A percentile compares a stretch with the other conserved stretches of the same genome.
Evolutionary conservation across 2,329 filamentous ascomycete species (phyloP).

Genomic region (Aspergillus ruber): DNA sequence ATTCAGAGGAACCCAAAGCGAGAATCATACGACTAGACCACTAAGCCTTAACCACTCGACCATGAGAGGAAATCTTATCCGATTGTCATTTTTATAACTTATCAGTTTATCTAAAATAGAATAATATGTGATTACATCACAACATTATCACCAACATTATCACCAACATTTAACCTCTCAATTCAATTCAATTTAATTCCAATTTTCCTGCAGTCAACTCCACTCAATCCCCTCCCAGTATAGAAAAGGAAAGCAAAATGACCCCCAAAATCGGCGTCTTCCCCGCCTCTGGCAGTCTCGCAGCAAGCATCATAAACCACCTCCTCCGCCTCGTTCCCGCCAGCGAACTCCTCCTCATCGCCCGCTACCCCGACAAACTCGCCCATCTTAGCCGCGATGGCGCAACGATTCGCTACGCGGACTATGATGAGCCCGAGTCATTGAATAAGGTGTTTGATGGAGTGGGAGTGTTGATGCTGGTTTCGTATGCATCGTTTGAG

Average conservation of each 20-base stretch:
- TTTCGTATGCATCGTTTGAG: slow-evolving; percentile 49
- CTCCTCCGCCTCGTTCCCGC: slow-evolving; percentile 41
- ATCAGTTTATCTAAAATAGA: too few relatives aligned
- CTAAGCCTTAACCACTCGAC: neutral
- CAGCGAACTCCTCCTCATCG: slow-evolving; percentile 44
- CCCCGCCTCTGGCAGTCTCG: slow-evolving; percentile 50
- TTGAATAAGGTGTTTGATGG: slow-evolving; percentile 45
- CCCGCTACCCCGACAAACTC: slow-evolving; percentile 27
- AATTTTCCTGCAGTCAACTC: neutral
- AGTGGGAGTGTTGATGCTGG: slow-evolving; percentile 48
- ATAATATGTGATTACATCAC: neutral
- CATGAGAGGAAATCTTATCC: neutral
- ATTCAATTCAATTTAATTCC: neutral
- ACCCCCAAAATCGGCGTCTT: slow-evolving; percentile 29
- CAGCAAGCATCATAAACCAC: slow-evolving; percentile 45
- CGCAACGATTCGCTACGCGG: slow-evolving; percentile 33
- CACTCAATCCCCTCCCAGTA: neutral
- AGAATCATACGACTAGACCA: slow-evolving; percentile 41
- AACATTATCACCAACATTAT: neutral
- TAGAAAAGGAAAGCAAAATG: slow-evolving; percentile 7
- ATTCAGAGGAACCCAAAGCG: slow-evolving; percentile 27
- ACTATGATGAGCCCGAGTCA: slow-evolving; percentile 45
- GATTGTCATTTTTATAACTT: too few relatives aligned
- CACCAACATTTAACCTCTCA: neutral
- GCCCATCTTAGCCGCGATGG: slow-evolving; percentile 9